Evolutionary conservation across 2,329 filamentous ascomycete genomes (phyloP).

Genomic region (Trichoderma simmonsii): DNA sequence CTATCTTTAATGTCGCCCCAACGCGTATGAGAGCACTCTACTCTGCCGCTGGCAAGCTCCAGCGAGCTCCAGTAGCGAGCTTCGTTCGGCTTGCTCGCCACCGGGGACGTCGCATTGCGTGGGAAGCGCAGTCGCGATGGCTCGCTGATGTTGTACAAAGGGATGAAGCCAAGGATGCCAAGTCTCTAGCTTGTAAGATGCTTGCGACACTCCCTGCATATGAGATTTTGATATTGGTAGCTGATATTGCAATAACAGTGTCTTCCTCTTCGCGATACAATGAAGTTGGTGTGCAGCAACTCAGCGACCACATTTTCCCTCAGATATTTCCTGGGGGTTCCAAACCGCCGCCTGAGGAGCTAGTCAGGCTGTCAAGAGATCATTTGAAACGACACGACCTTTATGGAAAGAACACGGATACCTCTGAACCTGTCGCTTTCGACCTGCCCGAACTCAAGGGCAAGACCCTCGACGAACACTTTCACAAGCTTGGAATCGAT

Average conservation of each 20-base stretch:
- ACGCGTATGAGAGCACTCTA: conserved; percentile 31
- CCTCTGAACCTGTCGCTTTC: conserved; percentile 72
- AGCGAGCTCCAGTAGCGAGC: conserved; percentile 42
- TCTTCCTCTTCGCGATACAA: conserved; percentile 70
- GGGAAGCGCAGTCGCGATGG: conserved; percentile 42
- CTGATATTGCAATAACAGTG: conserved; percentile 32
- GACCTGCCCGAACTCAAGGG: conserved; percentile 80
- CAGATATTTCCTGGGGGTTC: conserved; percentile 71
- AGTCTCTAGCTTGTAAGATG: conserved; percentile 40
- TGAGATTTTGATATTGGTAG: neutral
- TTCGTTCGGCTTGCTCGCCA: conserved; percentile 52
- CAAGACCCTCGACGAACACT: conserved; percentile 85
- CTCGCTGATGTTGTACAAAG: conserved; percentile 36
- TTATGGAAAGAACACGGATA: conserved; percentile 84
- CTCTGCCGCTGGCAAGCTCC: conserved; percentile 35
- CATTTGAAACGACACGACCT: conserved; percentile 84
- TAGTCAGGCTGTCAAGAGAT: conserved; percentile 76
- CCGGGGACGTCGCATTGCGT: conserved; percentile 35
- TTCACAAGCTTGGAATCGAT: conserved; percentile 81
- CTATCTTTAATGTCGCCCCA: conserved; percentile 27
- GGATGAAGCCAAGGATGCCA: neutral
- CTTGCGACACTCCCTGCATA: neutral
- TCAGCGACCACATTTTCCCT: conserved; percentile 76
- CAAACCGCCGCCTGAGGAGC: conserved; percentile 60
- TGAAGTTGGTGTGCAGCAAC: conserved; percentile 90